These are phyloP conservation scores for Paramecium biaurelia DNA, from an alignment of 73 alveolate genomes.

Conservation along the genomic window DNA sequence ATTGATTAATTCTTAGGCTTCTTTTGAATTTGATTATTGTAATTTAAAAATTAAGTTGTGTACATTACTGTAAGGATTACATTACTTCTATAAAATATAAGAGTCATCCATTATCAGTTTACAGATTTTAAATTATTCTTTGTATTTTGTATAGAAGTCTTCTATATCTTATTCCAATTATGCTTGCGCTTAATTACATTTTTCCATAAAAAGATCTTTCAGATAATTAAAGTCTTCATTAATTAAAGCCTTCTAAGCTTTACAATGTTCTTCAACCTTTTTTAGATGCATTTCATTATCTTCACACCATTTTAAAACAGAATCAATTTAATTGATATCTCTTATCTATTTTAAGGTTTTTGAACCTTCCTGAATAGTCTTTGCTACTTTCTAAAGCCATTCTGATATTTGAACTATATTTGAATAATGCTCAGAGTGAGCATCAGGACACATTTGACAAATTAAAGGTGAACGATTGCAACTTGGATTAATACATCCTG, in stretches of 20 bases:
- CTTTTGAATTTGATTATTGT: background rate
- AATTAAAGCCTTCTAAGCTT: constrained; percentile 59
- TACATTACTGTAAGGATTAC: background rate
- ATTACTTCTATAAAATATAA: background rate
- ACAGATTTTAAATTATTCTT: constrained; percentile 28
- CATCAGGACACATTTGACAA: constrained; percentile 53
- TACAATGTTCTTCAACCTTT: constrained; percentile 56
- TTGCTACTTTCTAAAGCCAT: background rate
- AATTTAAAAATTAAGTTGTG: background rate
- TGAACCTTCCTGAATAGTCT: background rate
- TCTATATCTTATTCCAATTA: constrained; percentile 30
- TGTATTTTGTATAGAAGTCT: constrained; percentile 10
- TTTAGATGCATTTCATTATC: constrained; percentile 65
- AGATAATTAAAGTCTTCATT: constrained; percentile 45
- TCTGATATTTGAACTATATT: background rate
- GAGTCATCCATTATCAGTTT: constrained; percentile 15
- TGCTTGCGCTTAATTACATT: constrained; percentile 5
- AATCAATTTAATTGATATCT: constrained; percentile 28
- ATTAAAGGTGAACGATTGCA: constrained; percentile 42
- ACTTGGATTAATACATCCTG: background rate
- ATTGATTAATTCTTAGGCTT: background rate
- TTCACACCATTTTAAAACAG: constrained; percentile 62
- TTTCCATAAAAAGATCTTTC: background rate
- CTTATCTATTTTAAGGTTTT: constrained; percentile 19
- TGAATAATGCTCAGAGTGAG: constrained; percentile 47